phyloP scores from a whole-genome alignment of 2,329 filamentous ascomycete species.

The Knoxdaviesia proteae region DNA sequence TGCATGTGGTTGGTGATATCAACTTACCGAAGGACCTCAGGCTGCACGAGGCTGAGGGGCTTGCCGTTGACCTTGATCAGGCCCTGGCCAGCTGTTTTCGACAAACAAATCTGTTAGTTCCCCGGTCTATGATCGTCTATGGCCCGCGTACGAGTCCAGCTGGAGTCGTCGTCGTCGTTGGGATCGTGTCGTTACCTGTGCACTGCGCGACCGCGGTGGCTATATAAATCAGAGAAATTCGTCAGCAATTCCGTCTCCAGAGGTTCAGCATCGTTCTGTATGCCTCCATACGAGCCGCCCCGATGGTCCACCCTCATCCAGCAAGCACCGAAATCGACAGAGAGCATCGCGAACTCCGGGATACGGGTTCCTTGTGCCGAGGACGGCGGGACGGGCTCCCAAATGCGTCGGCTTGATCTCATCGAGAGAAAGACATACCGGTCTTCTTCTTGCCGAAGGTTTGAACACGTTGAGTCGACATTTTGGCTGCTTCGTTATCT shows the following conservation, averaged over 20 bases:
- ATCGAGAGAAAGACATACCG: conserved; percentile 13
- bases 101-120: conserved; percentile 1
- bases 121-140: background rate
- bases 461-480: conserved; percentile 72
- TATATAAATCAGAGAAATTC: background rate
- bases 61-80: conserved; percentile 98
- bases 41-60: conserved; percentile 82
- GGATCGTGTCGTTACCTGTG: conserved; percentile 31
- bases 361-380: too few species aligned
- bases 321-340: too few species aligned
- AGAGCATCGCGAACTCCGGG: too few species aligned
- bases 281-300: too few species aligned
- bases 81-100: conserved; percentile 29
- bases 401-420: too few species aligned
- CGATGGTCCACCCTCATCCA: too few species aligned
- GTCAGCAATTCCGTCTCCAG: too few species aligned
- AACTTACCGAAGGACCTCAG: conserved; percentile 60
- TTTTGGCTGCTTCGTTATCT: conserved; percentile 27
- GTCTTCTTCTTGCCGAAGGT: conserved; percentile 99
- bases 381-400: too few species aligned
- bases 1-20: too few species aligned
- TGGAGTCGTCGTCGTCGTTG: background rate
- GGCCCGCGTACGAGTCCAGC: background rate
- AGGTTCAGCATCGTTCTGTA: too few species aligned
- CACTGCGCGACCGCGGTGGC: conserved; percentile 74